Conservation (phyloP, 1,284 basidiomycete species). For the Ceratorhiza oryzae-sativae region DNA sequence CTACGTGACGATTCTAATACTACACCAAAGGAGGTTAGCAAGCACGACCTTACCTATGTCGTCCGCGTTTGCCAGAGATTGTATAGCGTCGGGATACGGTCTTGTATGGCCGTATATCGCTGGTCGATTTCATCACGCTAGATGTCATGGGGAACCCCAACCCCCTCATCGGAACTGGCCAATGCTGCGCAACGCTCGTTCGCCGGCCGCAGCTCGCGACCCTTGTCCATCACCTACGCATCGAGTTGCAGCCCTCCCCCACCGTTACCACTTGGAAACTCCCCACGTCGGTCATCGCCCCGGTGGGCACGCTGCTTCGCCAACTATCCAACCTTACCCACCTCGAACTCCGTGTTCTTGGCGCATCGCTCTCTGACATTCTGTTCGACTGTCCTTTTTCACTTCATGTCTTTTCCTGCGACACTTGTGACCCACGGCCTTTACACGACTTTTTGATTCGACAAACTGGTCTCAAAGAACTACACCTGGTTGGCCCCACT, state of each 20-base stretch:
- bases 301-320: slow-evolving; percentile 26
- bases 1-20: neutral
- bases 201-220: slow-evolving; percentile 16
- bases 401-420: slow-evolving; percentile 19
- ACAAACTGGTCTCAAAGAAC: slow-evolving; percentile 8
- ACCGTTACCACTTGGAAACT: neutral
- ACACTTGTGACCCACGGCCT: slow-evolving; percentile 28
- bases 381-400: slow-evolving; percentile 12
- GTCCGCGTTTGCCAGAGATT: slow-evolving; percentile 19
- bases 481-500: slow-evolving; percentile 25
- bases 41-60: slow-evolving; percentile 10
- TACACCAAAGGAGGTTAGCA: neutral
- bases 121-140: slow-evolving; percentile 17
- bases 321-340: slow-evolving; percentile 16
- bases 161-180: slow-evolving; percentile 1
- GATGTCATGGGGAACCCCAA: slow-evolving; percentile 30
- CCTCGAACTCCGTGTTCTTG: slow-evolving; percentile 22
- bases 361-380: slow-evolving; percentile 2
- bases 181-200: slow-evolving; percentile 28
- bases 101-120: slow-evolving; percentile 13
- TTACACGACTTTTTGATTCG: slow-evolving; percentile 4
- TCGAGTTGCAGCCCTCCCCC: neutral
- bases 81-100: slow-evolving; percentile 15
- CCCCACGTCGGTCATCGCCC: slow-evolving; percentile 7
- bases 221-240: slow-evolving; percentile 3